A percentile compares a stretch with the other conserved stretches of the same genome.
Conservation (phyloP, 306 rosid genomes). For the Bauhinia variegata region DNA sequence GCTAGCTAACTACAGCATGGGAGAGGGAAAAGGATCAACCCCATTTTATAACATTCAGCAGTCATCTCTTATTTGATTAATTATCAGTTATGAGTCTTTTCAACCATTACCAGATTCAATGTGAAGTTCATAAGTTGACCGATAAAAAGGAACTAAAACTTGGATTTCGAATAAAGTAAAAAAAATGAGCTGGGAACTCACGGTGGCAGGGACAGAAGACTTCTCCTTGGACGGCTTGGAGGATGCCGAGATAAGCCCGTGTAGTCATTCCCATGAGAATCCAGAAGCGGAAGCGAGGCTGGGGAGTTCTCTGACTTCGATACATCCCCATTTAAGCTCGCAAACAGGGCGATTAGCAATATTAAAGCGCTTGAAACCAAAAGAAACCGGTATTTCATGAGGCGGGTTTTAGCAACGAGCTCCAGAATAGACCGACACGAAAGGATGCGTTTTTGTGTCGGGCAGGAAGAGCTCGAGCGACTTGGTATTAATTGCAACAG, state of each 20-base stretch:
- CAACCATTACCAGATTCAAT: background rate
- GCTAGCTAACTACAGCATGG: background rate
- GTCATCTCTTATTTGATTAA: background rate
- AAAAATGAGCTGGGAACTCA: conserved; percentile 29
- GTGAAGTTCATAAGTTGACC: background rate
- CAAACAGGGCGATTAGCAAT: background rate
- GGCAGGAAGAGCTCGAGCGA: background rate
- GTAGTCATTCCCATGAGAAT: background rate
- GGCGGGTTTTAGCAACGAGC: background rate
- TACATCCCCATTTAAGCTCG: conserved; percentile 9
- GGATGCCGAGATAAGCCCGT: conserved; percentile 27
- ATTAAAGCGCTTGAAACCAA: conserved; percentile 1
- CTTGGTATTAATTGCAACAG: background rate
- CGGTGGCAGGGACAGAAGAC: conserved; percentile 58
- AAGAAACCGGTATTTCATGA: conserved; percentile 35
- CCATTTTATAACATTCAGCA: background rate
- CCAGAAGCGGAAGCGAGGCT: conserved; percentile 22
- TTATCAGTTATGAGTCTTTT: background rate
- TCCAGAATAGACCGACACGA: background rate
- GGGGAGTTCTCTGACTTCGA: conserved; percentile 16
- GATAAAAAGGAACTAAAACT: background rate
- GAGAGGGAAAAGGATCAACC: background rate
- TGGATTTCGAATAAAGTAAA: background rate
- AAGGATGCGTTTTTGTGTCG: background rate
- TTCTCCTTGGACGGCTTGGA: conserved; percentile 52